Conservation (phyloP, 148 eudicot species). For the Silene latifolia region DNA sequence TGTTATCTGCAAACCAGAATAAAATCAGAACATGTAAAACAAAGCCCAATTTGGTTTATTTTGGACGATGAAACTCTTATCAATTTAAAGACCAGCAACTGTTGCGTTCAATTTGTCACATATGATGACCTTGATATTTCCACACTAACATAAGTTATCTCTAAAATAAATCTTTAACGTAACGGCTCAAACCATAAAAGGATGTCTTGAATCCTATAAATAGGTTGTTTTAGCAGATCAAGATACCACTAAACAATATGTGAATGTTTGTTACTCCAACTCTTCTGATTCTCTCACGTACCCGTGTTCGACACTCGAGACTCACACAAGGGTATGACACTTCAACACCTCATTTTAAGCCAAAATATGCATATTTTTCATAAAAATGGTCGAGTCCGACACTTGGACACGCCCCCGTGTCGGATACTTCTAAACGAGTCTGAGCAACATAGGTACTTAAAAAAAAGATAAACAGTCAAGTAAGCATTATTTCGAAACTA, state of each 20-base stretch:
- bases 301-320: no score
- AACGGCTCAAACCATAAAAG: not conserved
- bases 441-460: no score
- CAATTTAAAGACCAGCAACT: not conserved
- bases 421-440: no score
- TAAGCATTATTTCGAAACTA: not conserved
- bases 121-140: no score
- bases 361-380: no score
- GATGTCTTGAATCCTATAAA: not conserved
- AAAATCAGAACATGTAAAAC: not conserved
- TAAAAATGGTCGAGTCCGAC: no score
- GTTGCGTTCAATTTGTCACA: not conserved
- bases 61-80: not conserved
- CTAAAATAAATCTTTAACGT: not conserved
- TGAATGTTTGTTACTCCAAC: no score
- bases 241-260: not conserved
- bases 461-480: no score
- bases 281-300: no score
- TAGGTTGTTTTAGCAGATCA: not conserved
- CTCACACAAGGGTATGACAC: no score
- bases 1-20: conserved; percentile 1
- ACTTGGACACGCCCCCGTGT: no score
- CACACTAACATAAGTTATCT: not conserved
- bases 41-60: not conserved
- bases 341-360: no score